Evolutionary conservation across 352 stramenopile genomes (phyloP), one percentile per base, ranked within the genome.

Genomic region (Thalassiosira sp.): DNA sequence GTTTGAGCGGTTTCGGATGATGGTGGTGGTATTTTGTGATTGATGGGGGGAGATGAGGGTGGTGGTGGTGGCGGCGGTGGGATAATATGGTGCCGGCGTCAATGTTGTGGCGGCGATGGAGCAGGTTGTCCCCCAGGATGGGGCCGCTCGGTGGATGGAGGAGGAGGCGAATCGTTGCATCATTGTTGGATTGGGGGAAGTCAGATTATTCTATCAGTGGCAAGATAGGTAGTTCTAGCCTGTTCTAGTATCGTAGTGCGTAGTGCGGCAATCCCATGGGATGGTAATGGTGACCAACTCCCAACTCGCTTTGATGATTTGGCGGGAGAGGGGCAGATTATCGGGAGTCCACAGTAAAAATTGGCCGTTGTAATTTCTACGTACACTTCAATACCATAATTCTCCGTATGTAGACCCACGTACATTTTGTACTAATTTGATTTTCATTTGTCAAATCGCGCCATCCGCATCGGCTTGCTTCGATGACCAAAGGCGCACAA

Each of bases 1-100:
- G 64, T 85, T 90, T 22, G 72, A 82, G 27, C 93, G 2, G 91
- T 97, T 16, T 91, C 88, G 40, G 91, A 97, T 94, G 1, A 85
- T 35, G 2, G 16, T 40, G 3, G 61, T 51, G 13, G 46, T n/a
- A n/a, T n/a, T 61, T 11, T 51, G n/a, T 28, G 3, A 16, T 60
- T 40, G 58, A 28, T 25, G 60, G 5, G 16, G 18, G 24, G 51
- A 31, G 45, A 28, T 25, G 25, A 40, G 27, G 25, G 31, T 11
- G 16, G 59, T 16, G 42, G 46, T 58, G 6, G 25, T 58, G 6
- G 18, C 13, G 53, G 2, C 7, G 24, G 42, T 13, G 33, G n/a
- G n/a, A n/a, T n/a, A n/a, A n/a, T n/a, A 45, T 58, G 6, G 18
- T 20, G 53, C 2, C 7, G 24, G 42, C 13, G 33, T n/a, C 7